phyloP scores from a whole-genome alignment of 495 filamentous ascomycete species.

The Tirmania nivea region DNA sequence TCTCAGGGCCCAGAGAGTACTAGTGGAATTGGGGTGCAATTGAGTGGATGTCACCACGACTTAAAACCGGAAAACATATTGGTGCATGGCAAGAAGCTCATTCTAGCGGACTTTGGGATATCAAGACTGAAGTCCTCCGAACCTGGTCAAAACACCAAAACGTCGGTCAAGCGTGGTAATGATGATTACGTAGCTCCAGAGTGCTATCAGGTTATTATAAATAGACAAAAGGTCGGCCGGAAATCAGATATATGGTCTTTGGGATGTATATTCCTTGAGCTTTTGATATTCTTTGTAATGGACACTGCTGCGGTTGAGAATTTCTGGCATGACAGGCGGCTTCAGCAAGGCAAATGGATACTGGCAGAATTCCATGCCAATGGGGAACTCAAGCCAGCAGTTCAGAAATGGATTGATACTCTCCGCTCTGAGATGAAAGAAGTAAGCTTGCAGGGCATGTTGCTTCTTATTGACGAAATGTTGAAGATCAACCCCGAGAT shows the following conservation, averaged over 20 bases:
- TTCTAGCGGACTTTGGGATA: constrained; percentile 13
- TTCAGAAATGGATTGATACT: neutral
- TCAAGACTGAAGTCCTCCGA: constrained; percentile 1
- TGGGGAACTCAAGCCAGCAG: neutral
- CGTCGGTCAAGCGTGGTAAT: neutral
- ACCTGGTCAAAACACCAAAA: neutral
- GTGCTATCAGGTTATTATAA: neutral
- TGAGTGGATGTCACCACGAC: constrained; percentile 11
- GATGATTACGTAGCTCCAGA: neutral
- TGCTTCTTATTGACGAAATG: too few species aligned
- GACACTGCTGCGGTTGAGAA: constrained; percentile 4
- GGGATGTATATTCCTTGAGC: constrained; percentile 18
- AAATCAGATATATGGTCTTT: constrained; percentile 19
- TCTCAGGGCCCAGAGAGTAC: too few species aligned
- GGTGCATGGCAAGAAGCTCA: constrained; percentile 7
- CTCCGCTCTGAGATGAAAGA: neutral
- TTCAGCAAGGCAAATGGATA: neutral
- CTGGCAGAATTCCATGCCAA: neutral
- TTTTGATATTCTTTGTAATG: constrained; percentile 10
- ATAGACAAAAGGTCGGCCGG: constrained; percentile 3
- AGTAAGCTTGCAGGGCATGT: neutral
- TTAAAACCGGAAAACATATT: constrained; percentile 16
- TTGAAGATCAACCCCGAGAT: too few species aligned
- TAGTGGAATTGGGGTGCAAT: neutral
- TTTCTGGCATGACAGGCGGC: neutral